Evolutionary conservation across 495 filamentous ascomycete species (phyloP), one percentile per base, ranked within the genome.

Genomic region (Clavariopsis aquatica): DNA sequence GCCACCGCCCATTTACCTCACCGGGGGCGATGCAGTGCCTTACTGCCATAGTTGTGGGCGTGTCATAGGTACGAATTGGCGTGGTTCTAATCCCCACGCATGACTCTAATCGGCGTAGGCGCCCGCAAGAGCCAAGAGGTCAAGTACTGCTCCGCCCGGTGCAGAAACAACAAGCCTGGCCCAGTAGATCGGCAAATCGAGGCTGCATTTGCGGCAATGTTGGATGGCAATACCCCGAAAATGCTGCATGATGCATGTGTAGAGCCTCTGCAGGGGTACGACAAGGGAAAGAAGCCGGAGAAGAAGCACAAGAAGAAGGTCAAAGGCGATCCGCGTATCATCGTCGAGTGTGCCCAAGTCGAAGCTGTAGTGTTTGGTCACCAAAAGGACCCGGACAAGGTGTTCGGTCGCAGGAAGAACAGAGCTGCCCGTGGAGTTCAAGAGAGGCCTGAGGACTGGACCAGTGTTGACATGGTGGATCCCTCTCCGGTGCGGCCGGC

Each of bases 1-100:
- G 6, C 31, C 12, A 34, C 31, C 12, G 12, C 31, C 31, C 31
- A 34, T 34, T 6, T 34, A 34, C 31, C 31, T 12, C 31, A 34
- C 31, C 12, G 12, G 65, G 0, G 63, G 65, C 24, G 72, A 76
- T 1, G 64, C 66, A 9, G 70, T 63, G 1, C 74, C 74, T 15
- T 80, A 80, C 70, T 81, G 78, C 58, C 71, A 75, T 28, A 72
- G 71, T 17, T 81, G 77, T 57, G 77, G 78, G 1, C 55, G 76
- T 13, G 65, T 75, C 12, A 78, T 81, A n/a, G 71, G 73, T 66
- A n/a, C 13, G 65, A 52, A 46, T 54, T 27, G 10, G 13, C 38
- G 12, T 43, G 4, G 15, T 43, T 3, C 3, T n/a, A 43, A 15
- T 17, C 15, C 27, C n/a, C 29, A 12, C 12, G 8, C 59, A 36